Conservation (phyloP, 2,329 filamentous ascomycete species). For the Claviceps sp. region DNA sequence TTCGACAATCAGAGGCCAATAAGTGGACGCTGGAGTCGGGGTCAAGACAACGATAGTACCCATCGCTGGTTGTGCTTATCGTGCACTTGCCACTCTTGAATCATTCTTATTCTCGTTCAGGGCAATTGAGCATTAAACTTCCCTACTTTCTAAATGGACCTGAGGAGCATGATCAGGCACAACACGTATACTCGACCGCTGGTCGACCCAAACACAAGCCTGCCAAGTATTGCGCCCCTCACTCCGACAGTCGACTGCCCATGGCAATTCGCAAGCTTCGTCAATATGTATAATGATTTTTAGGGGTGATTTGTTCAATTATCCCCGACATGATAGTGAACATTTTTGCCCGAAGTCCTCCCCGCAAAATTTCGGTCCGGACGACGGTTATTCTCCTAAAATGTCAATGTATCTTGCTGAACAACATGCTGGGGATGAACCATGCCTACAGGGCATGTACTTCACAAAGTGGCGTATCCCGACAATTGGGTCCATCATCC, state of each 20-base stretch:
- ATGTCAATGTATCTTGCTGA: no score
- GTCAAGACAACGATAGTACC: not conserved
- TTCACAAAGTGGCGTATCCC: no score
- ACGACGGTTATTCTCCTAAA: no score
- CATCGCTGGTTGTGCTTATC: not conserved
- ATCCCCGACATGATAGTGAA: no score
- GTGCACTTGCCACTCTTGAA: not conserved
- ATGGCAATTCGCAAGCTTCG: not conserved
- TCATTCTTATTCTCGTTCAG: not conserved
- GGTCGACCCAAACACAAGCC: not conserved
- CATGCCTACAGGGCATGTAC: no score
- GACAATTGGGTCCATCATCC: no score
- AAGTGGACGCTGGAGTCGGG: not conserved
- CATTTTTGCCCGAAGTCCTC: no score
- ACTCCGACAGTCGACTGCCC: not conserved
- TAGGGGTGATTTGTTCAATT: no score
- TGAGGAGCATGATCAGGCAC: not conserved
- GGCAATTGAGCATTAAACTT: not conserved
- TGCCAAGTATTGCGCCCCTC: not conserved
- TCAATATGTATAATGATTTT: no score
- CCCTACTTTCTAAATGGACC: not conserved
- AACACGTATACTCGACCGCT: not conserved
- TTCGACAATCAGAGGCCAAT: not conserved
- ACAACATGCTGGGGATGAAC: no score
- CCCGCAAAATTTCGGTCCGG: no score